Base-by-base conservation (phyloP, 2,329 filamentous ascomycete genomes). In the Diaporthe caulivora region DNA sequence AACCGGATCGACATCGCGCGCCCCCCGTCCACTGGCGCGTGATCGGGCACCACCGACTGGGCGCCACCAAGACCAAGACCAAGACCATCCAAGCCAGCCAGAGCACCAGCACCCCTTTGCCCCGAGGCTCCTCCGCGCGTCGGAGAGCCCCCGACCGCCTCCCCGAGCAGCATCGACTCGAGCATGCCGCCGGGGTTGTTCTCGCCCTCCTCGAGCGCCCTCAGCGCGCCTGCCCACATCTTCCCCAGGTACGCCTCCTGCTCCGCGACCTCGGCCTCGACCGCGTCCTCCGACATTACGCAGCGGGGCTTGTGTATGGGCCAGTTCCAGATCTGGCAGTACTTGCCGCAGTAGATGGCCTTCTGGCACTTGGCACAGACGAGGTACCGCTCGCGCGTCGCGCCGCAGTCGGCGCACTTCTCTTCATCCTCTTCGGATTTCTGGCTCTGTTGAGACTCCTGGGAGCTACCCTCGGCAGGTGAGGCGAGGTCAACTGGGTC, bases 251-350 rank as follows among this genome's bases (percentile, higher is more conserved):
- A 72, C 29, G 6, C 17, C 37, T 62, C 47, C 26, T 62, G 69
- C 9, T 5, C 2, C n/a, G 54, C 44, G 2, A 64, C 26, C 54
- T 68, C 60, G 26, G 17, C 34, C 18, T 42, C n/a, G n/a, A 26
- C 57, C 37, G 62, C 72, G 21, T 62, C 26, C 1, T 44, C 31
- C 18, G 60, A 40, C 7, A 21, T 26, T 2, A 8, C 11, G 40
- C 72, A 74, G 21, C 21, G 17, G 1, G 3, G 1, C 40, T 40
- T 40, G 47, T 72, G 72, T 5, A 55, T 1, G 6, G 62, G 53
- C 72, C 69, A 74, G 15, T 62, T 34, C 60, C 60, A 74, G 10
- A 72, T 47, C 72, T 74, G 72, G 26, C 69, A 74, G 62, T 68
- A 74, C 37, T 69, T 74, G 17, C 69, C 60, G 26, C 72, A 74